Evolutionary conservation across 208 protist species (phyloP).

Genomic region (Borovskyia barvae): DNA sequence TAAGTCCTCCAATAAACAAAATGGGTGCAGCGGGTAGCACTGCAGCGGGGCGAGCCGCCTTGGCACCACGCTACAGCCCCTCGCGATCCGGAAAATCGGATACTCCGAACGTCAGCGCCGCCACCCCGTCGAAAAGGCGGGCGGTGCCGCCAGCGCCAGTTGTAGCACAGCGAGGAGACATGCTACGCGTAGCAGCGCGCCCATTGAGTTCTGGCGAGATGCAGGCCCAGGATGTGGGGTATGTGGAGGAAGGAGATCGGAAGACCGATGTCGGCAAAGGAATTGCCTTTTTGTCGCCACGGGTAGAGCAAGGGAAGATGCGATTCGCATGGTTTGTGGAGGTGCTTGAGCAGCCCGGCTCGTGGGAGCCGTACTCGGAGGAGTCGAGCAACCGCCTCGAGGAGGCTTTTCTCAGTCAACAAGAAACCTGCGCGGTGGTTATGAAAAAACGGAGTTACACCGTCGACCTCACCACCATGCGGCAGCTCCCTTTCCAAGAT

Average conservation of each 20-base stretch:
- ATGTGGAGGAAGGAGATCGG: conserved; percentile 8
- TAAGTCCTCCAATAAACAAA: too few relatives aligned
- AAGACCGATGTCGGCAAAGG: neutral
- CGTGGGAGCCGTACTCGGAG: conserved; percentile 57
- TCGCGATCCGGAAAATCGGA: too few relatives aligned
- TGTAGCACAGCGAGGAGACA: neutral
- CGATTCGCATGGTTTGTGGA: conserved; percentile 78
- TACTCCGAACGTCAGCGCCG: neutral
- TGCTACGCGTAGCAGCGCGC: conserved; percentile 23
- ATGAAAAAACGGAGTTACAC: conserved; percentile 60
- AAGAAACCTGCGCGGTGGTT: conserved; percentile 42
- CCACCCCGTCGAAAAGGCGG: conserved; percentile 6
- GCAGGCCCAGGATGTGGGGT: conserved; percentile 30
- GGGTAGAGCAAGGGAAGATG: too few relatives aligned
- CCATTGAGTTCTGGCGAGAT: conserved; percentile 15
- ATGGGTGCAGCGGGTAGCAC: conserved; percentile 54
- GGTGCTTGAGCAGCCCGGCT: conserved; percentile 43
- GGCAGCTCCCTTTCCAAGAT: conserved; percentile 26
- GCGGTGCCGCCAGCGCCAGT: neutral
- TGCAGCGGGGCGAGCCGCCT: conserved; percentile 1
- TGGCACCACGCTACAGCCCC: neutral
- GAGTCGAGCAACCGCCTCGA: conserved; percentile 60
- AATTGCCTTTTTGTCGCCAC: conserved; percentile 5
- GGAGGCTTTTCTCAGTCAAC: conserved; percentile 35
- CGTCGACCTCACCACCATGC: conserved; percentile 57